phyloP scores from a whole-genome alignment of 164 flowering plant species.

The Platanus orientalis region DNA sequence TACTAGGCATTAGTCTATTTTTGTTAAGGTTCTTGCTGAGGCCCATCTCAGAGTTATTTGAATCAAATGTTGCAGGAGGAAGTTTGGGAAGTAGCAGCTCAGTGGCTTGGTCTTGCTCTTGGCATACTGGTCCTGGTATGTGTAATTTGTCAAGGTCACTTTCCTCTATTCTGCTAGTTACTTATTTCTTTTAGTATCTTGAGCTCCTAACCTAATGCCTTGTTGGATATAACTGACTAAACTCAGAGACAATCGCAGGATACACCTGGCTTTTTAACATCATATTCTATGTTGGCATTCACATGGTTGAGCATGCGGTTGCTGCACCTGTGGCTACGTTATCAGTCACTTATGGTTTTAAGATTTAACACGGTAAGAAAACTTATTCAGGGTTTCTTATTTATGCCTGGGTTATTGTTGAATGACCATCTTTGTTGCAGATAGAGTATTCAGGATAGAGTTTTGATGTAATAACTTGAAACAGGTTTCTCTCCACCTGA shows the following conservation, averaged over 20 bases:
- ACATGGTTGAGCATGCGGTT: slow-evolving; percentile 76
- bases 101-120: slow-evolving; percentile 76
- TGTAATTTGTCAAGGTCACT: slow-evolving; percentile 4
- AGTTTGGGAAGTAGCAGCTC: slow-evolving; percentile 98
- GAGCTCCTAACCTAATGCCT: not conserved
- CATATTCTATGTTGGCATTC: slow-evolving; percentile 43
- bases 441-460: not conserved
- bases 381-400: not conserved
- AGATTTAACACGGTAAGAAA: slow-evolving; percentile 66
- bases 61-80: slow-evolving; percentile 60
- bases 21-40: not conserved
- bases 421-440: not conserved
- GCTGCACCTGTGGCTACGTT: slow-evolving; percentile 89
- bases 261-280: slow-evolving; percentile 53
- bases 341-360: slow-evolving; percentile 71
- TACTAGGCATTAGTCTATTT: not conserved
- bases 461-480: not conserved
- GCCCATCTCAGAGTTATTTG: slow-evolving; percentile 6
- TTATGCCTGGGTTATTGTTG: not conserved
- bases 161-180: not conserved
- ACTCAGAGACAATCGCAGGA: slow-evolving; percentile 41
- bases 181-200: not conserved
- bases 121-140: slow-evolving; percentile 75
- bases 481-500: not conserved
- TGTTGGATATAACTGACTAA: slow-evolving; percentile 4